Conservation (phyloP, 108 stramenopile genomes). For the Cyclostephanos tholiformis region DNA sequence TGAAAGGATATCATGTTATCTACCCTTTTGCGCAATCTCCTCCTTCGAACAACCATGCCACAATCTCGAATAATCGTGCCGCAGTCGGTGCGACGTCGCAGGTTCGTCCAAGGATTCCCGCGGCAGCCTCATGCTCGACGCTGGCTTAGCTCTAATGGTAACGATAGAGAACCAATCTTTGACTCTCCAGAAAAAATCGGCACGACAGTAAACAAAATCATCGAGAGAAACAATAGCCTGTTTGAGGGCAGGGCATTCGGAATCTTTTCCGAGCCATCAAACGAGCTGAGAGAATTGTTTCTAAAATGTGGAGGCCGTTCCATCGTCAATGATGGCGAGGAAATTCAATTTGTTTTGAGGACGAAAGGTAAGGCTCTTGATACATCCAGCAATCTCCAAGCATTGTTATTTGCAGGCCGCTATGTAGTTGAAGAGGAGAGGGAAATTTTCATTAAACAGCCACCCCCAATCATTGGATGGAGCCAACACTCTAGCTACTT, state of each 20-base stretch:
- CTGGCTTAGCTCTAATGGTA: background rate
- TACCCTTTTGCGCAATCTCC: too few species aligned
- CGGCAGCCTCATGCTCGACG: background rate
- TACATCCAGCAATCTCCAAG: background rate
- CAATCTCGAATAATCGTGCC: too few species aligned
- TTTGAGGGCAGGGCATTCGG: background rate
- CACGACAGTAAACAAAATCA: background rate
- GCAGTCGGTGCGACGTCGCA: too few species aligned
- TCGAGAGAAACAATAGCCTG: background rate
- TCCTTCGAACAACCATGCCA: too few species aligned
- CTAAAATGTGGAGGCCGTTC: background rate
- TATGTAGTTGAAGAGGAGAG: background rate
- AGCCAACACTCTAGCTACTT: background rate
- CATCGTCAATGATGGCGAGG: background rate
- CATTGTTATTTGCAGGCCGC: background rate
- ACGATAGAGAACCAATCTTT: background rate
- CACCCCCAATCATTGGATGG: background rate
- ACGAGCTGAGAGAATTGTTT: background rate
- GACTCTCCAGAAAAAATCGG: background rate
- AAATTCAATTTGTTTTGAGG: background rate
- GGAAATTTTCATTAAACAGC: background rate
- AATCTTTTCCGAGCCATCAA: background rate
- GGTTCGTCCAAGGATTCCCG: background rate
- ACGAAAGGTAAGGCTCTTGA: background rate
- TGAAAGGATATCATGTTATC: too few species aligned